Evolutionary conservation across 345 rosid species (phyloP).

Genomic region (Gossypioides kirkii): DNA sequence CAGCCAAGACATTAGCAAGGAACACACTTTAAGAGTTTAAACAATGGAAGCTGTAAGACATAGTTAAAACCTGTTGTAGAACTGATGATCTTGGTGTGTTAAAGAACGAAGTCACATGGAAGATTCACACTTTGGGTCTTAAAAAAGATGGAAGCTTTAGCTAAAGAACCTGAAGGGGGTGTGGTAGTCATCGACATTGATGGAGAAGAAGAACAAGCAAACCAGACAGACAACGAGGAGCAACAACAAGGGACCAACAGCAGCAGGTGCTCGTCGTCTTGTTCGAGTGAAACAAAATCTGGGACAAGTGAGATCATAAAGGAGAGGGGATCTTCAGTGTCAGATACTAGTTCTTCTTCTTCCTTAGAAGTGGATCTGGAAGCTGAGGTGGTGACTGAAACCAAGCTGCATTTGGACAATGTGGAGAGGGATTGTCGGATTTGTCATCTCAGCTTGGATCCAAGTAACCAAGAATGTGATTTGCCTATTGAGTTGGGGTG

Average conservation of each 20-base stretch:
- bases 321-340: slow-evolving; percentile 50
- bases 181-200: slow-evolving; percentile 15
- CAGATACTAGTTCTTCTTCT: slow-evolving; percentile 31
- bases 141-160: slow-evolving; percentile 42
- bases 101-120: slow-evolving; percentile 42
- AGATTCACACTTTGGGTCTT: slow-evolving; percentile 36
- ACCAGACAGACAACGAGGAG: slow-evolving; percentile 25
- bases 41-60: no score
- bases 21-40: not conserved
- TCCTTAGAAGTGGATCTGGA: slow-evolving; percentile 54
- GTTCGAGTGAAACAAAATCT: slow-evolving; percentile 18
- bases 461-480: slow-evolving; percentile 55
- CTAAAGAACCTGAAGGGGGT: slow-evolving; percentile 29
- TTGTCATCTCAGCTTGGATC: slow-evolving; percentile 72
- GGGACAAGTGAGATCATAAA: slow-evolving; percentile 36
- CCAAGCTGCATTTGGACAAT: slow-evolving; percentile 35
- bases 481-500: slow-evolving; percentile 72
- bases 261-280: not conserved
- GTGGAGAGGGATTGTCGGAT: slow-evolving; percentile 75
- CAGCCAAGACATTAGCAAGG: not conserved
- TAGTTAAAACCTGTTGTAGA: no score
- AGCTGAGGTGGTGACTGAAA: slow-evolving; percentile 30
- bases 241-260: slow-evolving; percentile 5
- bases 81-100: slow-evolving; percentile 28
- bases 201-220: slow-evolving; percentile 1